These are phyloP conservation scores for Vitis cinerea DNA, from an alignment of 164 flowering plant species.

Conservation along the genomic window DNA sequence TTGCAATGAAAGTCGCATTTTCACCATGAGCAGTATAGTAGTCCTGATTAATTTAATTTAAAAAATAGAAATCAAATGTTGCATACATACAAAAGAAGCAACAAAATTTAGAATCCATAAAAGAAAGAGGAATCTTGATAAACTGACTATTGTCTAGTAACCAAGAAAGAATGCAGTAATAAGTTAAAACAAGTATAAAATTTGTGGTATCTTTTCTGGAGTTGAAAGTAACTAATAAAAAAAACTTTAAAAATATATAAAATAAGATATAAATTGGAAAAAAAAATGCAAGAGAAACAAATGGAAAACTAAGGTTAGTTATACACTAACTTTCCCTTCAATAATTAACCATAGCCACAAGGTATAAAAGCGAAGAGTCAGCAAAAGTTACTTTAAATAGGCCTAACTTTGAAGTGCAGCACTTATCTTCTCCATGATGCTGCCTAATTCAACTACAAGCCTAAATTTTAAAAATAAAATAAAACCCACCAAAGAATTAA, in stretches of 20 bases:
- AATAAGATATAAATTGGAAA: not conserved
- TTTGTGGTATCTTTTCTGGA: not conserved
- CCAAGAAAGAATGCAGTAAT: not conserved
- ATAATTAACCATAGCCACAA: no score
- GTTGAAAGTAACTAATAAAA: not conserved
- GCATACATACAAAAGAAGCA: not conserved
- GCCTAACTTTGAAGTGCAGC: no score
- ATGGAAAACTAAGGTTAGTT: no score
- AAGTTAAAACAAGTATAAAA: not conserved
- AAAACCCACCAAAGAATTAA: no score
- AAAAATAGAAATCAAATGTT: not conserved
- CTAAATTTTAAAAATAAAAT: no score
- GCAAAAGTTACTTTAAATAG: no score
- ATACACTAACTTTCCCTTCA: no score
- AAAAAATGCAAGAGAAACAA: no score
- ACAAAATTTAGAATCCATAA: not conserved
- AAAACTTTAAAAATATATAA: not conserved
- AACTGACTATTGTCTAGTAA: not conserved
- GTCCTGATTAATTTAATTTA: constrained; percentile 46
- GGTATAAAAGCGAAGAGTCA: no score
- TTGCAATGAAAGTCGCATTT: constrained; percentile 86
- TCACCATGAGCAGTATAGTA: constrained; percentile 96
- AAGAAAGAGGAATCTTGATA: not conserved
- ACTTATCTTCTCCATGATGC: no score
- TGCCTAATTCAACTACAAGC: no score